Percentiles rank a stretch among this genome's conserved stretches.
Conservation (phyloP, 2,329 filamentous ascomycete genomes). For the Aspergillus amoenus region DNA sequence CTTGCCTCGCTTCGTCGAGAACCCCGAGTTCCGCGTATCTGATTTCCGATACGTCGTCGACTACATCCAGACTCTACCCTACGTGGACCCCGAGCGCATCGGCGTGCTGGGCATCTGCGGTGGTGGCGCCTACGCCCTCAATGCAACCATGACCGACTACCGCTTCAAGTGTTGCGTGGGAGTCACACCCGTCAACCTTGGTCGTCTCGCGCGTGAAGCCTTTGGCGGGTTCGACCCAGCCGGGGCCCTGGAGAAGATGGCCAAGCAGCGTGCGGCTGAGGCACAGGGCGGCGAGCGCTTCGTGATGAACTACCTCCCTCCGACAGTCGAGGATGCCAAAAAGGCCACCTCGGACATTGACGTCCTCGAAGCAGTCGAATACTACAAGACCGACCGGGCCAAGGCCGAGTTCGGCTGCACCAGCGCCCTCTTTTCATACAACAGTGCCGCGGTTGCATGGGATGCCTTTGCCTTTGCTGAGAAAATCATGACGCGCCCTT, state of each 20-base stretch:
- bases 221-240: slow-evolving; percentile 13
- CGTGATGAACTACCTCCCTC: slow-evolving; percentile 16
- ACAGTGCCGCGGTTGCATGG: too few relatives aligned
- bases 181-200: slow-evolving; percentile 20
- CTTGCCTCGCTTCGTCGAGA: slow-evolving; percentile 21
- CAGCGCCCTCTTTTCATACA: too few relatives aligned
- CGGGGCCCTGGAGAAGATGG: slow-evolving; percentile 17
- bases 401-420: too few relatives aligned
- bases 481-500: too few relatives aligned
- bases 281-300: slow-evolving; percentile 18
- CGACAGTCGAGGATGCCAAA: slow-evolving; percentile 14
- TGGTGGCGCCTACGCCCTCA: slow-evolving; percentile 22
- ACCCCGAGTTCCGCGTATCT: slow-evolving; percentile 24
- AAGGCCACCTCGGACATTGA: slow-evolving; percentile 11
- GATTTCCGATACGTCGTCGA: slow-evolving; percentile 24
- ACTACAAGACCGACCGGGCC: too few relatives aligned
- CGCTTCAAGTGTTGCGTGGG: slow-evolving; percentile 20
- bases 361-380: background rate
- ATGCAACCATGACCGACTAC: slow-evolving; percentile 22
- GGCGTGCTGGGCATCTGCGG: slow-evolving; percentile 26
- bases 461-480: too few relatives aligned
- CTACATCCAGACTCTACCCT: slow-evolving; percentile 21
- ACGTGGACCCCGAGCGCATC: slow-evolving; percentile 22
- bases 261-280: slow-evolving; percentile 18
- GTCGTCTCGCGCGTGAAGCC: slow-evolving; percentile 17